These are phyloP conservation scores for Saccharomycopsis sp. DNA, from an alignment of 805 yeast species.

Conservation along the genomic window DNA sequence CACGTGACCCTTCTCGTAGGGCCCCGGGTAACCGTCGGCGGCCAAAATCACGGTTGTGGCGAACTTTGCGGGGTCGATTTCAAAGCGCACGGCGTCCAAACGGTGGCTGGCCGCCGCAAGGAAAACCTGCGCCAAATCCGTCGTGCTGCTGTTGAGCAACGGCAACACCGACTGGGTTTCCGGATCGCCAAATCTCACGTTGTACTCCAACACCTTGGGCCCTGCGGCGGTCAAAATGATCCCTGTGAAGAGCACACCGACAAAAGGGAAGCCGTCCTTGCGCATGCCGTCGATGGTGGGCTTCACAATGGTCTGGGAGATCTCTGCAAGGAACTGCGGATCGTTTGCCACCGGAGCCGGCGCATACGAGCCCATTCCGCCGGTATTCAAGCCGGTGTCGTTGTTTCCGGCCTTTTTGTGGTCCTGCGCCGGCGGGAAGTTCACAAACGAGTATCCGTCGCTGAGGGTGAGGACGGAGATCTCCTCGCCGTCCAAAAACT, in stretches of 20 bases:
- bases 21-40: conserved; percentile 95
- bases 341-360: conserved; percentile 92
- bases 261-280: conserved; percentile 89
- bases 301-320: conserved; percentile 68
- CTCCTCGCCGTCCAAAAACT: conserved; percentile 94
- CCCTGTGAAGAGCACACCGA: conserved; percentile 93
- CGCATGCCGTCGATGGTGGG: conserved; percentile 97
- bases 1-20: conserved; percentile 78
- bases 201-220: conserved; percentile 94
- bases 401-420: conserved; percentile 94
- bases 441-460: conserved; percentile 88
- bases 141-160: conserved; percentile 56
- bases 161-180: conserved; percentile 97
- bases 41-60: conserved; percentile 93
- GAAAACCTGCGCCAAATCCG: conserved; percentile 92
- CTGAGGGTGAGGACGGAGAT: conserved; percentile 84
- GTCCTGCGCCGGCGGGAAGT: conserved; percentile 96
- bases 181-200: conserved; percentile 98
- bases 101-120: conserved; percentile 92
- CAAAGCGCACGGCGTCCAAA: conserved; percentile 69
- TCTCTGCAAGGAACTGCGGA: conserved; percentile 57
- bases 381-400: conserved; percentile 92
- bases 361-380: conserved; percentile 99
- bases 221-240: conserved; percentile 82
- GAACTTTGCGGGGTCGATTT: conserved; percentile 47